These are phyloP conservation scores for Raphanus hybrid DNA, from an alignment of 441 rosid species.

Conservation along the genomic window DNA sequence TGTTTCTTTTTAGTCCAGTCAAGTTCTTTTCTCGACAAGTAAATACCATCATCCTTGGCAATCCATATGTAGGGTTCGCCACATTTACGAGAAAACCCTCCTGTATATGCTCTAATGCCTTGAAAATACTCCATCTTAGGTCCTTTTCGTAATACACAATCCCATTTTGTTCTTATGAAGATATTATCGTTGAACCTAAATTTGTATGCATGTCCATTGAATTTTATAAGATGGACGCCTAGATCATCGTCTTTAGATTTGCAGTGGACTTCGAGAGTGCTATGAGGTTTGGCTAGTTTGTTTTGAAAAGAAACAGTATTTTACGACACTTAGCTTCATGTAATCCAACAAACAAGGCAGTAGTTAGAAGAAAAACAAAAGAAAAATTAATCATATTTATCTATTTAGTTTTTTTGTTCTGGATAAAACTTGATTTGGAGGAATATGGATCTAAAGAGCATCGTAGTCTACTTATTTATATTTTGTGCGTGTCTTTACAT, in stretches of 20 bases:
- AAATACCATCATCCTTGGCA: conserved; percentile 23
- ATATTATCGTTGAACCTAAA: neutral
- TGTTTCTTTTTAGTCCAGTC: neutral
- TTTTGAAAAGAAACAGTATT: neutral
- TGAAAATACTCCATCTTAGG: conserved; percentile 8
- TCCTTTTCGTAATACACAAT: neutral
- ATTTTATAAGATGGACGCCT: neutral
- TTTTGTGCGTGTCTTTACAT: neutral
- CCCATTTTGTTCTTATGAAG: neutral
- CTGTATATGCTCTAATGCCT: conserved; percentile 9
- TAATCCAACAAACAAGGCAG: neutral
- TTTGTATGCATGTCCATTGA: neutral
- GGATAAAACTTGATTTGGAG: neutral
- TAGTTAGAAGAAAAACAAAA: neutral
- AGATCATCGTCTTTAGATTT: neutral
- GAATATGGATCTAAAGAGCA: neutral
- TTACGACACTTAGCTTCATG: neutral
- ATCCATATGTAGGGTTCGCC: conserved; percentile 1
- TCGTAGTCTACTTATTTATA: neutral
- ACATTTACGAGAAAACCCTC: neutral
- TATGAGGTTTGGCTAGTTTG: neutral
- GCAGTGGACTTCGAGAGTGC: conserved; percentile 2
- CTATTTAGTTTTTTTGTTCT: neutral
- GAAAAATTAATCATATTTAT: neutral
- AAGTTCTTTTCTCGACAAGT: neutral